Evolutionary conservation across 768 basidiomycete species (phyloP).

Genomic region (Termitomyces titanicus): DNA sequence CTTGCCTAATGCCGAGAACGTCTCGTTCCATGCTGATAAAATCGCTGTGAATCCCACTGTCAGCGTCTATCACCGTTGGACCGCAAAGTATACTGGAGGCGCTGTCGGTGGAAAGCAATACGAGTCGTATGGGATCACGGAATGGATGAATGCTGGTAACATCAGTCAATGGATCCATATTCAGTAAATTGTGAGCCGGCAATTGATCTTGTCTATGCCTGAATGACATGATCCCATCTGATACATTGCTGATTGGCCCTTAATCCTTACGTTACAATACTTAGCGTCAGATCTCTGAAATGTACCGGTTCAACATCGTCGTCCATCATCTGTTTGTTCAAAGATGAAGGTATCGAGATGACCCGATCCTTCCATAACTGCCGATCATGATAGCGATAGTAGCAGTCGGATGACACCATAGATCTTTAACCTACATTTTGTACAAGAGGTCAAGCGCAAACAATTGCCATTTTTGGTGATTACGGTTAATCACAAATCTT

Average conservation of each 20-base stretch:
- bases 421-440: too few species aligned
- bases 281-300: background rate
- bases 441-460: too few species aligned
- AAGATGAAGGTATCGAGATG: too few species aligned
- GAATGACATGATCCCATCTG: background rate
- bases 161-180: conserved; percentile 14
- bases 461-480: too few species aligned
- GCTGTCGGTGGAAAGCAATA: conserved; percentile 5
- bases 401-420: too few species aligned
- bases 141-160: conserved; percentile 15
- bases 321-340: too few species aligned
- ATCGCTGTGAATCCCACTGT: conserved; percentile 11
- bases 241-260: background rate
- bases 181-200: conserved; percentile 28
- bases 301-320: background rate
- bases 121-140: conserved; percentile 8
- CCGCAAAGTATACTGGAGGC: conserved; percentile 11
- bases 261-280: background rate
- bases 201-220: background rate
- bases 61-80: conserved; percentile 15
- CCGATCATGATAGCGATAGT: too few species aligned
- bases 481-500: too few species aligned
- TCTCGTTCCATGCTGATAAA: conserved; percentile 13
- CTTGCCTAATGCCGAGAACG: conserved; percentile 1
- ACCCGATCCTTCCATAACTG: too few species aligned